Base-by-base conservation (phyloP, 768 basidiomycete genomes). In the Pleurotus cornucopiae region DNA sequence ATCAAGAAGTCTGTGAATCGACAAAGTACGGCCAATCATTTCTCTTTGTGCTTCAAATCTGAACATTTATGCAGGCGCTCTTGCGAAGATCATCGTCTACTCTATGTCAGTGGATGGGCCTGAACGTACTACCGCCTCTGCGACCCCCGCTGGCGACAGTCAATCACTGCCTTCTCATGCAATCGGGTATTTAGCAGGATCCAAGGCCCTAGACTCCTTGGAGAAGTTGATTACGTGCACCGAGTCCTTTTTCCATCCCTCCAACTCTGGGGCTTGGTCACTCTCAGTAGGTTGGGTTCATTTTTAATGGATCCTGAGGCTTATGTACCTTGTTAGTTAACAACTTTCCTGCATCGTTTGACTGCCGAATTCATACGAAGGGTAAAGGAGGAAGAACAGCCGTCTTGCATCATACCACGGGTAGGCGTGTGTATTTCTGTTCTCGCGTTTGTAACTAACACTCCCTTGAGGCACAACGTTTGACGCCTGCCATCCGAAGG, bases 191-290 rank as follows among this genome's bases (percentile, higher is more conserved):
- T 71, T 91, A 25, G 94, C 84, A 0, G 96, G 96, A 13, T 94
- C 89, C 2, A 89, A 82, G 65, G 91, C 94, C 16, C 76, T 98
- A 57, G 92, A 96, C 63, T 86, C 91, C 12, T 74, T 98, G 23
- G 90, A 91, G 62, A 86, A 86, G 61, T 72, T 98, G 41, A 83
- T 98, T 58, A 95, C 91, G 12, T 94, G 91, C 63, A 91, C 89
- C 5, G 96, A 98, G 66, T 85, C 88, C 0, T 96, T 89, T 76
- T 98, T 98, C 72, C 96, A 98, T 68, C 96, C 96, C 1, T 91
- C 91, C 3, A 97, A 97, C 66, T 85, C 86, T 26, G 95, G 95
- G 3, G 73, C 79, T 26, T 97, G 94, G 91, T 88, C 91, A 3
- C 66, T 80, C 54, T 66, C 74, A 57, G 85, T 88, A 61, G 58